A percentile compares a stretch with the other conserved stretches of the same genome.
Evolutionary conservation across 352 stramenopile genomes (phyloP).

Genomic region (Phytophthora sp.): DNA sequence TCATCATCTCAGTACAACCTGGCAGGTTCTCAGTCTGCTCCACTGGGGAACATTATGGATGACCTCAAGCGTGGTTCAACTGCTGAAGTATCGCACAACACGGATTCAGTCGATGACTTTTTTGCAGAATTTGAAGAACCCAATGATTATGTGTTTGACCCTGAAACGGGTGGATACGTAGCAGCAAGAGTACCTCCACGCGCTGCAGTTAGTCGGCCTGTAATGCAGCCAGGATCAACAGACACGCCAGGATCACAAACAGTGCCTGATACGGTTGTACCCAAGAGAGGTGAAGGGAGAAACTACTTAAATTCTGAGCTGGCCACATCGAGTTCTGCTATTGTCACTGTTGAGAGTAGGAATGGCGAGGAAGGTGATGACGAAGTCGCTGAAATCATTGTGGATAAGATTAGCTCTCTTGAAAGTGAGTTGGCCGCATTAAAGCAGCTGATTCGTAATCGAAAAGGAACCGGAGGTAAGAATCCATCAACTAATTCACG

Average conservation of each 20-base stretch:
- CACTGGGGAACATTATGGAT: slow-evolving; percentile 65
- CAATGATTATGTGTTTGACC: slow-evolving; percentile 82
- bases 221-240: slow-evolving; percentile 8
- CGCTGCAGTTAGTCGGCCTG: slow-evolving; percentile 1
- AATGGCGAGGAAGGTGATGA: slow-evolving; percentile 30
- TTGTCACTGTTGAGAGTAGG: background rate
- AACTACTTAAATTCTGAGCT: slow-evolving; percentile 4
- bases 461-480: slow-evolving; percentile 33
- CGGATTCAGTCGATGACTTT: slow-evolving; percentile 68
- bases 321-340: no score
- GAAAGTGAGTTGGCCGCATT: slow-evolving; percentile 68
- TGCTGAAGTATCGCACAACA: slow-evolving; percentile 6
- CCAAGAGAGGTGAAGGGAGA: background rate
- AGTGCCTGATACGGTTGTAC: background rate
- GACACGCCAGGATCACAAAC: background rate
- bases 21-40: slow-evolving; percentile 2
- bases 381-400: slow-evolving; percentile 73
- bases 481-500: background rate
- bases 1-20: slow-evolving; percentile 12
- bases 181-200: slow-evolving; percentile 22
- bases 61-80: slow-evolving; percentile 43
- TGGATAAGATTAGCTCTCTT: slow-evolving; percentile 81
- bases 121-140: slow-evolving; percentile 80
- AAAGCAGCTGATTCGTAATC: slow-evolving; percentile 70
- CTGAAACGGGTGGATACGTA: slow-evolving; percentile 62